phyloP scores from a whole-genome alignment of 2,329 filamentous ascomycete species.

The Thermothelomyces thermophilus region DNA sequence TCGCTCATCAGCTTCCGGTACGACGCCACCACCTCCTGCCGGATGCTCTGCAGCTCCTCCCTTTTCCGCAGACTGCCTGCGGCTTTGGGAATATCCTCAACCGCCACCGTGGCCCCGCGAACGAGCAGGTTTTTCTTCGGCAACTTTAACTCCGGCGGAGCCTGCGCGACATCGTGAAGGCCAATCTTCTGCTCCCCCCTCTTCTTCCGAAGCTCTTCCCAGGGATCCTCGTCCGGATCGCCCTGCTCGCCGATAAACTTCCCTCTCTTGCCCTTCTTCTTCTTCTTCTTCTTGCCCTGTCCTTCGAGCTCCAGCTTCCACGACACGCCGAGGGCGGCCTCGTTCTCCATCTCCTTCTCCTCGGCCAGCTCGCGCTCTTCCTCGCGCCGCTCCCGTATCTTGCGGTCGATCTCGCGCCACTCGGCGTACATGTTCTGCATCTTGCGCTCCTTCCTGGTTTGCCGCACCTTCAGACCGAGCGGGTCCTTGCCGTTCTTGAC shows the following conservation, averaged over 20 bases:
- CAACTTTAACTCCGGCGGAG: conserved; percentile 66
- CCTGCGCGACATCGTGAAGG: conserved; percentile 58
- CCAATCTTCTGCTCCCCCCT: conserved; percentile 49
- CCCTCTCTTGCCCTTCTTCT: conserved; percentile 34
- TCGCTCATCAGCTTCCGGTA: conserved; percentile 65
- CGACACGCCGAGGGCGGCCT: conserved; percentile 39
- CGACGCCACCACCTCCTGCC: conserved; percentile 63
- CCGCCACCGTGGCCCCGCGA: conserved; percentile 57
- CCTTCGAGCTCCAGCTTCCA: conserved; percentile 41
- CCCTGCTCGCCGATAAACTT: conserved; percentile 36
- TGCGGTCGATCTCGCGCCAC: conserved; percentile 61
- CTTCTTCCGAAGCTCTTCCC: conserved; percentile 65
- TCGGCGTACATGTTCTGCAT: conserved; percentile 77
- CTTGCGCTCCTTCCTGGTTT: conserved; percentile 77
- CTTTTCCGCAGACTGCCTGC: conserved; percentile 65
- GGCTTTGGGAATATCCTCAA: conserved; percentile 60
- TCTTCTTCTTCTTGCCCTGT: conserved; percentile 40
- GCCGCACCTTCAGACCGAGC: conserved; percentile 57
- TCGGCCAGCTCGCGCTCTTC: conserved; percentile 60
- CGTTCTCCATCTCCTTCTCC: conserved; percentile 52
- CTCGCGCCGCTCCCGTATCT: conserved; percentile 56
- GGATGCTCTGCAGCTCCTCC: conserved; percentile 64
- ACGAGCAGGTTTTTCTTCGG: conserved; percentile 59
- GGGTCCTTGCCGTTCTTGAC: conserved; percentile 56
- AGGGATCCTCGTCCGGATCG: conserved; percentile 59